A percentile compares a stretch with the other conserved stretches of the same genome.
Conservation (phyloP, 1,139 yeast genomes). For the Sugiyamaella grinbergsii region DNA sequence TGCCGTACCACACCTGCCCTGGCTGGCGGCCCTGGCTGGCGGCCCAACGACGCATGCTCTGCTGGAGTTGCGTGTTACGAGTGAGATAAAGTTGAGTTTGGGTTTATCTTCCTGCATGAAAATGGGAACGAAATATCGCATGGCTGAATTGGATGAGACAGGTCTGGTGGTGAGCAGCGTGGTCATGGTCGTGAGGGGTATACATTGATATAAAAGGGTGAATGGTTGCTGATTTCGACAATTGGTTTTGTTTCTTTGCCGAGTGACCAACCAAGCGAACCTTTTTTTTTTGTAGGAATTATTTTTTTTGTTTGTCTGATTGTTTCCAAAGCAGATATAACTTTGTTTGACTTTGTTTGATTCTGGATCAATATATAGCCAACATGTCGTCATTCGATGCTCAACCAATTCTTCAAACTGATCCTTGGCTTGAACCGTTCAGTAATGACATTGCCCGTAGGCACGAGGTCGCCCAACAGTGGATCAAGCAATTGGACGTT, state of each 20-base stretch:
- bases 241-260: not conserved
- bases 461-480: conserved; percentile 57
- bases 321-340: not conserved
- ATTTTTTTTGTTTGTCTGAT: not conserved
- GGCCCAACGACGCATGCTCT: not conserved
- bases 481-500: conserved; percentile 52
- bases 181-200: not conserved
- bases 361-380: not conserved
- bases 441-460: conserved; percentile 61
- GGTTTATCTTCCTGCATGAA: conserved; percentile 16
- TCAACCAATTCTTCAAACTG: conserved; percentile 51
- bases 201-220: conserved; percentile 1
- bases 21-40: not conserved
- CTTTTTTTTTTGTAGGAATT: not conserved
- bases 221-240: conserved; percentile 6
- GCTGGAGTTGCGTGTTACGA: not conserved
- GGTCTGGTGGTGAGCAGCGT: no score
- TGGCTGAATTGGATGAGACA: no score
- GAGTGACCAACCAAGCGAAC: not conserved
- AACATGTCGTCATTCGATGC: not conserved
- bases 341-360: not conserved
- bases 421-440: conserved; percentile 87
- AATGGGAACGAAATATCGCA: conserved; percentile 1
- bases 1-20: no score
- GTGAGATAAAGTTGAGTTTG: conserved; percentile 6